Conservation (phyloP, 106 monocot species). For the Phalaenopsis aphrodite region DNA sequence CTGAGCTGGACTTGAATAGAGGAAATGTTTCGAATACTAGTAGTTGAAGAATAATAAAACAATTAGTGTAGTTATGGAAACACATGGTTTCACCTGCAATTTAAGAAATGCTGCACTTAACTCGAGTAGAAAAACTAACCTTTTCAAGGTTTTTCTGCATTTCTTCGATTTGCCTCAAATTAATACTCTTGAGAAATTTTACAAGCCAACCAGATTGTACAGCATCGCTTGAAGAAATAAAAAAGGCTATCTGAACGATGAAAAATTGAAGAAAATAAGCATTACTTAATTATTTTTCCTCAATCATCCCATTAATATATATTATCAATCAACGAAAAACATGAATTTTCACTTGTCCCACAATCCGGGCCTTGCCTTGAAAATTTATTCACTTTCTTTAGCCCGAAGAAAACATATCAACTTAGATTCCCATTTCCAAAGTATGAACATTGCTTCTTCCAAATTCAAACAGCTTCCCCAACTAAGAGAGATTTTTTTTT, state of each 20-base stretch:
- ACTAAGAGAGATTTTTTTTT: not conserved
- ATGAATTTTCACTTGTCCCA: too few relatives aligned
- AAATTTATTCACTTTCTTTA: too few relatives aligned
- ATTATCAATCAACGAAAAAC: not conserved
- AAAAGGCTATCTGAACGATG: conserved; percentile 61
- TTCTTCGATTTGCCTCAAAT: conserved; percentile 37
- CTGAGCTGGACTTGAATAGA: conserved; percentile 78
- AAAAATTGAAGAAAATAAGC: conserved; percentile 1
- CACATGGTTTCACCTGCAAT: not conserved
- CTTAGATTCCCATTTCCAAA: not conserved
- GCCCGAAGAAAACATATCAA: not conserved
- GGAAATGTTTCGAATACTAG: conserved; percentile 77
- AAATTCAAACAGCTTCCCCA: not conserved
- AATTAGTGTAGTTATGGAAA: not conserved
- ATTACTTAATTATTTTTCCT: not conserved
- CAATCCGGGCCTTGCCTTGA: too few relatives aligned
- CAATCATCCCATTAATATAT: not conserved
- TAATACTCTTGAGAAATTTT: conserved; percentile 51
- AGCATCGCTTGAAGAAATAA: conserved; percentile 90
- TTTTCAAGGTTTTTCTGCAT: conserved; percentile 73
- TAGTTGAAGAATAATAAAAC: conserved; percentile 9
- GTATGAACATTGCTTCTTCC: not conserved
- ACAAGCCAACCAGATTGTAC: conserved; percentile 74
- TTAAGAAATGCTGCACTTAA: not conserved
- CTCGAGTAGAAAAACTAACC: conserved; percentile 24